These are phyloP conservation scores for Ophidiomyces ophidiicola DNA, from an alignment of 2,329 filamentous ascomycete species.

Conservation along the genomic window DNA sequence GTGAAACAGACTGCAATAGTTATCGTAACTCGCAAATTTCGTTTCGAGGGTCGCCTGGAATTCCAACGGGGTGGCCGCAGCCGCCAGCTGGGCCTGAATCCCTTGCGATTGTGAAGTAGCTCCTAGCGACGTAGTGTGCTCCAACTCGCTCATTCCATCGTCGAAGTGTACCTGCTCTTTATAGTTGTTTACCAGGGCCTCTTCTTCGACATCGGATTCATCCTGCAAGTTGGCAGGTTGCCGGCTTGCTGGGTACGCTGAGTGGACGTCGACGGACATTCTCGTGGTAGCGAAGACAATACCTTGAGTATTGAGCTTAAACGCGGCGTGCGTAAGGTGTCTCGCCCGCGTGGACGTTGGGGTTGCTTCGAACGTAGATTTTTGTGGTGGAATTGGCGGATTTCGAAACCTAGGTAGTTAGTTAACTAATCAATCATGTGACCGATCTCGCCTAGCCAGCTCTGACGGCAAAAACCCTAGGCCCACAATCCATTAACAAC, in stretches of 20 bases:
- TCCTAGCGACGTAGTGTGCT: conserved; percentile 57
- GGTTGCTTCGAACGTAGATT: conserved; percentile 3
- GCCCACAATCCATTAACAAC: no score
- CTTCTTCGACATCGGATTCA: conserved; percentile 92
- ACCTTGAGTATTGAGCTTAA: not conserved
- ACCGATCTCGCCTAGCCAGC: no score
- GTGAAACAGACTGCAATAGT: conserved; percentile 98
- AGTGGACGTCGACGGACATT: conserved; percentile 33
- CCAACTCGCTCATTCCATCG: conserved; percentile 70
- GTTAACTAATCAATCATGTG: no score
- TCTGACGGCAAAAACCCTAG: no score
- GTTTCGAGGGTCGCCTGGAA: conserved; percentile 91
- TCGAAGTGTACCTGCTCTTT: conserved; percentile 92
- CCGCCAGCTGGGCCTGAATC: conserved; percentile 80
- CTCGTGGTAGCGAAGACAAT: conserved; percentile 15
- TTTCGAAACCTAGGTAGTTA: no score
- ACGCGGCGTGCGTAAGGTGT: not conserved
- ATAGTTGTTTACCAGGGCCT: conserved; percentile 90
- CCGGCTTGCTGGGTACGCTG: conserved; percentile 28
- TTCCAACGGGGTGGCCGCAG: conserved; percentile 87
- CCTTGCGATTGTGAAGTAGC: conserved; percentile 71
- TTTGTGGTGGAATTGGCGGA: conserved; percentile 9
- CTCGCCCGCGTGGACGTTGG: conserved; percentile 2
- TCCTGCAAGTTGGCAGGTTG: conserved; percentile 44
- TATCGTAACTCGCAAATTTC: conserved; percentile 98